Percentiles rank a stretch among this genome's conserved stretches.
These are phyloP conservation scores for Penicillium occitanis DNA, from an alignment of 2,329 filamentous ascomycete species.

Conservation along the genomic window DNA sequence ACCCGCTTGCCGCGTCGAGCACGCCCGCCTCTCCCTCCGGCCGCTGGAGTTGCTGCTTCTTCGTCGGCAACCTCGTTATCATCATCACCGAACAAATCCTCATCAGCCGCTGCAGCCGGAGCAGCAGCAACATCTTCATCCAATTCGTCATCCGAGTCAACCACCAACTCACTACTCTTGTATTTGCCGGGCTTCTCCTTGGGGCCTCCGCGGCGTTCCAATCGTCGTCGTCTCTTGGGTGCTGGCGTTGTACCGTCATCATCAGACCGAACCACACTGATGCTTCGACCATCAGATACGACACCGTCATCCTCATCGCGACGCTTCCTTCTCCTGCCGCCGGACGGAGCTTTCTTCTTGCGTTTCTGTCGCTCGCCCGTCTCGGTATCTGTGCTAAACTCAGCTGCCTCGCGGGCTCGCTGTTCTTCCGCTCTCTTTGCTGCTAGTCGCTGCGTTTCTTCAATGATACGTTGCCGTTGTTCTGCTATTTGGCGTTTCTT, in stretches of 20 bases:
- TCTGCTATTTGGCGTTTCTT: slow-evolving; percentile 78
- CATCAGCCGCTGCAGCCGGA: slow-evolving; percentile 32
- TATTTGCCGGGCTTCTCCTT: slow-evolving; percentile 60
- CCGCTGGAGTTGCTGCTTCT: slow-evolving; percentile 10
- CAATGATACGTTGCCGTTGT: slow-evolving; percentile 77
- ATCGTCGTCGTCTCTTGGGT: slow-evolving; percentile 60
- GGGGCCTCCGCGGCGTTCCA: slow-evolving; percentile 52
- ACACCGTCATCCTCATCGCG: slow-evolving; percentile 47
- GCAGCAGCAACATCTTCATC: slow-evolving; percentile 41
- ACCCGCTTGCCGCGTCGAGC: slow-evolving; percentile 19
- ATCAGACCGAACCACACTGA: slow-evolving; percentile 32
- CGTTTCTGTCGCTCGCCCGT: slow-evolving; percentile 74
- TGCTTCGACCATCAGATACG: slow-evolving; percentile 30
- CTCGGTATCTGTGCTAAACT: slow-evolving; percentile 77
- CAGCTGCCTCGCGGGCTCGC: slow-evolving; percentile 65
- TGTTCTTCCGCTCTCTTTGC: slow-evolving; percentile 72
- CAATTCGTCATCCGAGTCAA: slow-evolving; percentile 65
- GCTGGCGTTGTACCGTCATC: slow-evolving; percentile 40
- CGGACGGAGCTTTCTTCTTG: slow-evolving; percentile 61
- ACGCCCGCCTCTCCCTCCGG: slow-evolving; percentile 11
- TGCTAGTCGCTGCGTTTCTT: slow-evolving; percentile 71
- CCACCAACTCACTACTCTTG: slow-evolving; percentile 82
- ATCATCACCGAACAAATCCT: slow-evolving; percentile 41
- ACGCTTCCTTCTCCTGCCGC: slow-evolving; percentile 62
- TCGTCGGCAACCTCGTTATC: slow-evolving; percentile 27